Evolutionary conservation across 768 basidiomycete genomes (phyloP), one percentile per base, ranked within the genome.

Genomic region (Clavulina sp.): DNA sequence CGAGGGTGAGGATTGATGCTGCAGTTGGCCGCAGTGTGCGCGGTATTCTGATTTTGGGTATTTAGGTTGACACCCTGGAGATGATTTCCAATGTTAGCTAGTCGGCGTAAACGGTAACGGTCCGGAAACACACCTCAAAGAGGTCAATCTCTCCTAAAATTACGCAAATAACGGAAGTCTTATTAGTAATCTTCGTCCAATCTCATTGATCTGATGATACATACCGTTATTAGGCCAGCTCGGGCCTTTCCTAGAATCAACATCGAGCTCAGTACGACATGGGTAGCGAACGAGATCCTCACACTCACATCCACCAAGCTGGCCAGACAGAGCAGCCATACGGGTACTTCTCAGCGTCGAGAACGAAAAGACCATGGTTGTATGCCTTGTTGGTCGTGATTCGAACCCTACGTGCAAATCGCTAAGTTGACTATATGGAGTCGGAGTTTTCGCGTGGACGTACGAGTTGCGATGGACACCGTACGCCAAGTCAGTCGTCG

Each of bases 331-430:
- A 70, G 60, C 80, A 83, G 0, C 84, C 84, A 50, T 74, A 70
- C 5, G 83, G 83, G 78, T 82, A 80, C 49, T 73, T 66, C 48
- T 61, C 70, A 52, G 84, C 73, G 58, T 85, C 84, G n/a, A 83
- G 71, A 57, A 86, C 77, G 66, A 86, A 83, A 6, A 86, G 68
- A 3, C 84, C 84, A 19, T 68, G 63, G 46, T 65, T 73, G 60
- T 77, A 85, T 21, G 61, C 66, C 60, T 81, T 78, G 59, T 75
- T 73, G 30, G 77, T 71, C 50, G 68, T 71, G 55, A 86, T 81
- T 48, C 84, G 80, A 33, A 86, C 72, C 72, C 49, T 31, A 43
- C n/a, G n/a, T n/a, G n/a, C 5, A 19, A 41, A 49, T 24, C 34
- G 48, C 24, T 13, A 33, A 23, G 24, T 9, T 18, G 32, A 33